These are phyloP conservation scores for Kwoniella shivajii DNA, from an alignment of 1,284 basidiomycete genomes.

Conservation along the genomic window DNA sequence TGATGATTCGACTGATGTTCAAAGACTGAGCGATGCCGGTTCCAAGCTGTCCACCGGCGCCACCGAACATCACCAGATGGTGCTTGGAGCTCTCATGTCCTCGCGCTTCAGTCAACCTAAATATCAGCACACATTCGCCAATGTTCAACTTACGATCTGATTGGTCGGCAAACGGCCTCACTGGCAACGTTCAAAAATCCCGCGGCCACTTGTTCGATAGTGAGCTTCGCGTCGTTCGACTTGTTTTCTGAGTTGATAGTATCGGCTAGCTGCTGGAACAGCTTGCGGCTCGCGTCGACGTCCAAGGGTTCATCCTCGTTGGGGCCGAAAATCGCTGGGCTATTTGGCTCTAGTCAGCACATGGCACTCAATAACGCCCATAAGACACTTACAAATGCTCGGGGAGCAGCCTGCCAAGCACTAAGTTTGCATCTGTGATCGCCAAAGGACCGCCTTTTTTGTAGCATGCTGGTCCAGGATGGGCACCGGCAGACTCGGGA, in stretches of 20 bases:
- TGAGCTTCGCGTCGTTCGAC: constrained; percentile 22
- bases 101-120: constrained; percentile 38
- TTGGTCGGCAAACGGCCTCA: constrained; percentile 19
- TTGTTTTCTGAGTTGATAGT: constrained; percentile 51
- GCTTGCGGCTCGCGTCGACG: constrained; percentile 42
- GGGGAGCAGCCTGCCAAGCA: constrained; percentile 49
- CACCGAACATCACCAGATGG: constrained; percentile 45
- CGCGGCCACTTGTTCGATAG: constrained; percentile 38
- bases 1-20: constrained; percentile 40
- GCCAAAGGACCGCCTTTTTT: constrained; percentile 54
- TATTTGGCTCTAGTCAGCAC: constrained; percentile 6
- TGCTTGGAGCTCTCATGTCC: constrained; percentile 40
- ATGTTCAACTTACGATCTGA: neutral
- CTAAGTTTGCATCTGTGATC: constrained; percentile 54
- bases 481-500: constrained; percentile 42
- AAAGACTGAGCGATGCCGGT: constrained; percentile 40
- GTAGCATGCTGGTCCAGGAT: constrained; percentile 50
- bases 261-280: constrained; percentile 53
- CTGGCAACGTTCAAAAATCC: constrained; percentile 45
- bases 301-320: constrained; percentile 58
- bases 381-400: constrained; percentile 25
- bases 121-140: neutral
- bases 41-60: constrained; percentile 47
- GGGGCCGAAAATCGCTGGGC: constrained; percentile 55
- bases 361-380: neutral